Conservation (phyloP, 139 green algal species). For the Chlamydomonas schloesseri region DNA sequence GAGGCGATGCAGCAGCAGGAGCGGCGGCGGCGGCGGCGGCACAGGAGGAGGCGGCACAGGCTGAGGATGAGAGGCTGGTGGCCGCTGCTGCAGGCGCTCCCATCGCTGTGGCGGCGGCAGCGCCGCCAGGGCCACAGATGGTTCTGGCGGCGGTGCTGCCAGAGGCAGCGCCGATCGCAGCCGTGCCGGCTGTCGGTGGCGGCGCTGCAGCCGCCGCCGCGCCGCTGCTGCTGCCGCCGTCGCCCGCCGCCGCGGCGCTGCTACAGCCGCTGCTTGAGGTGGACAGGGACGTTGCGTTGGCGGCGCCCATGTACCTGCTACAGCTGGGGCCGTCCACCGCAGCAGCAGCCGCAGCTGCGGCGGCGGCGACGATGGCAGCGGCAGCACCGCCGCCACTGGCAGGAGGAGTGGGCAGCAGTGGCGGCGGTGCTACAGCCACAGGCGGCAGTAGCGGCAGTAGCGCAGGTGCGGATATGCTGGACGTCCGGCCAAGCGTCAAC, state of each 20-base stretch:
- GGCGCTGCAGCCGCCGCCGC: too few relatives aligned
- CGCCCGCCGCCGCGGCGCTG: not conserved
- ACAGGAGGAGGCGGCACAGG: too few relatives aligned
- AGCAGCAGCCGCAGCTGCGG: not conserved
- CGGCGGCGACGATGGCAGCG: too few relatives aligned
- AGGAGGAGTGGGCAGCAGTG: not conserved
- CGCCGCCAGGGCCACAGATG: too few relatives aligned
- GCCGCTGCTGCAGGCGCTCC: too few relatives aligned
- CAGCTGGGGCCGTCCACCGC: not conserved
- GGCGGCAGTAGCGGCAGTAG: not conserved
- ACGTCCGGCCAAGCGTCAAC: not conserved
- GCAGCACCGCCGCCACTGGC: not conserved
- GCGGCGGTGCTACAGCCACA: not conserved
- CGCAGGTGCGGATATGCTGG: not conserved
- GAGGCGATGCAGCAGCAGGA: too few relatives aligned
- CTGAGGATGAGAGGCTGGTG: too few relatives aligned
- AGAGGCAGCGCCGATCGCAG: too few relatives aligned
- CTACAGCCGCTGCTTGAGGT: not conserved
- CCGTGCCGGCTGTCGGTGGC: not conserved
- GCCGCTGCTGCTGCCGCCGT: not conserved
- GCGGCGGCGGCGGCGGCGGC: too few relatives aligned
- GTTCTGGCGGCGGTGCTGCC: too few relatives aligned
- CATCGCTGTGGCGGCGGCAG: too few relatives aligned
- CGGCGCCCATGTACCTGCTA: slow-evolving; percentile 20
- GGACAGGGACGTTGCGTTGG: not conserved